phyloP scores from a whole-genome alignment of 73 alveolate genomes.

The Symbiodinium natans region DNA sequence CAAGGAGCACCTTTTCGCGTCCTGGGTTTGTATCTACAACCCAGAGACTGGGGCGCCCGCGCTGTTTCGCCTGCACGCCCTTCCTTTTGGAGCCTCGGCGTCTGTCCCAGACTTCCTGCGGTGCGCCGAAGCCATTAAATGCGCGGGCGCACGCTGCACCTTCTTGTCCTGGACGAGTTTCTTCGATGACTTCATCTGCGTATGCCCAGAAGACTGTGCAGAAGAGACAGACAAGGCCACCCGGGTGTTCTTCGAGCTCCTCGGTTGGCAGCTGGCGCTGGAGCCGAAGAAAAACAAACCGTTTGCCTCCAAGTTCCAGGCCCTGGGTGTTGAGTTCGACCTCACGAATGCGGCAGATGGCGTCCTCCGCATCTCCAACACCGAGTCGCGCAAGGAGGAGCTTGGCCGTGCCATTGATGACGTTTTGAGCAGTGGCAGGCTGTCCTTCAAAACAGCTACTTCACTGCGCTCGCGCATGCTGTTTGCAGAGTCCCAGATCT shows the following conservation, averaged over 20 bases:
- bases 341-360: neutral
- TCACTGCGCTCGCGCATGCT: neutral
- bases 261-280: constrained; percentile 8
- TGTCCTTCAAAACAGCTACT: neutral
- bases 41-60: neutral
- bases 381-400: neutral
- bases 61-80: neutral
- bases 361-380: neutral
- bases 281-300: neutral
- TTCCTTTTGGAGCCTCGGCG: neutral
- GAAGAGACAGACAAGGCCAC: neutral
- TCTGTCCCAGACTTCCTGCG: neutral
- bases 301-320: neutral
- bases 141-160: neutral
- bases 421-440: neutral
- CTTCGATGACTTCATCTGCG: neutral
- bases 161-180: neutral
- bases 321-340: constrained; percentile 19
- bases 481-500: constrained; percentile 5
- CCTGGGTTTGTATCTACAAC: neutral
- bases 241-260: neutral
- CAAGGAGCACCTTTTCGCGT: neutral
- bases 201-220: neutral
- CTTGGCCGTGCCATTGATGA: neutral
- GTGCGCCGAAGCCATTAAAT: neutral